A percentile compares a stretch with the other conserved stretches of the same genome.
Conservation (phyloP, 805 yeast genomes). For the Metschnikowia borealis region DNA sequence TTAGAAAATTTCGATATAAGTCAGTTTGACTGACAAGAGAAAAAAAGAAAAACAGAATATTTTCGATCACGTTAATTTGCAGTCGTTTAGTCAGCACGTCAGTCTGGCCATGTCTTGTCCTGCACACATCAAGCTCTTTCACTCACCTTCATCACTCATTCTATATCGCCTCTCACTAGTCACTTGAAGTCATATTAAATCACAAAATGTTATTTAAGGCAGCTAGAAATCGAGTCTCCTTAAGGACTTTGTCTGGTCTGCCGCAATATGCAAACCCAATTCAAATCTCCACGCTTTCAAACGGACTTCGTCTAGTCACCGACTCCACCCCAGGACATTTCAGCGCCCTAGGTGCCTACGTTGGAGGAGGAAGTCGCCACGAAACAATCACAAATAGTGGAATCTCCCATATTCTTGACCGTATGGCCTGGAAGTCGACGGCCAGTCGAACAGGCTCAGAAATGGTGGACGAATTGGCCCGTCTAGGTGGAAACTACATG, state of each 20-base stretch:
- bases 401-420: conserved; percentile 75
- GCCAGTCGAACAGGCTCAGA: conserved; percentile 52
- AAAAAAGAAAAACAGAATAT: not conserved
- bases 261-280: conserved; percentile 6
- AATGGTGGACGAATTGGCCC: conserved; percentile 72
- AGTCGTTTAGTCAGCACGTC: too few relatives aligned
- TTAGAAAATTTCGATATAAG: too few relatives aligned
- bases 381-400: conserved; percentile 64
- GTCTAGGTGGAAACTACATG: conserved; percentile 90
- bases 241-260: not conserved
- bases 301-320: conserved; percentile 80
- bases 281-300: conserved; percentile 46
- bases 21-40: too few relatives aligned
- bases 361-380: conserved; percentile 86
- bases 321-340: conserved; percentile 88
- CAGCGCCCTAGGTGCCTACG: conserved; percentile 82
- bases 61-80: too few relatives aligned
- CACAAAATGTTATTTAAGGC: not conserved
- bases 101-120: too few relatives aligned
- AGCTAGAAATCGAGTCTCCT: not conserved
- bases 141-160: too few relatives aligned
- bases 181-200: too few relatives aligned
- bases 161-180: not conserved
- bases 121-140: too few relatives aligned
- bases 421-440: conserved; percentile 80